Percentiles rank a stretch among this genome's conserved stretches.
Evolutionary conservation across 805 yeast species (phyloP).

Genomic region (Candida parachauliodes): DNA sequence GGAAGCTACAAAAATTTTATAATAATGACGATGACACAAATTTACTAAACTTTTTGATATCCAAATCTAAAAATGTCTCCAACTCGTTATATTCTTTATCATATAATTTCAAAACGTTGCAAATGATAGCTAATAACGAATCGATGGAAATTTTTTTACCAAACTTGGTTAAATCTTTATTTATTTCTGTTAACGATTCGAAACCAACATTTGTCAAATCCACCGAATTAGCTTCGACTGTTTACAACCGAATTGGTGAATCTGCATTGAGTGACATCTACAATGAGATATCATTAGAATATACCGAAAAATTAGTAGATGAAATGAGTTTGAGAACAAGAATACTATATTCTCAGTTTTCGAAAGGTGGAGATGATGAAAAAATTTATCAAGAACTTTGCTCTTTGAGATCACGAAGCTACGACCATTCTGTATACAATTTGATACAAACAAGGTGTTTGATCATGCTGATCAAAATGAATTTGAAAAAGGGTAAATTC

Average conservation of each 20-base stretch:
- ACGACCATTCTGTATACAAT: conserved; percentile 39
- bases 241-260: conserved; percentile 54
- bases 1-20: conserved; percentile 44
- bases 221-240: conserved; percentile 42
- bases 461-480: conserved; percentile 33
- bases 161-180: conserved; percentile 54
- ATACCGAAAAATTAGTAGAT: conserved; percentile 40
- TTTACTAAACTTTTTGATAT: conserved; percentile 57
- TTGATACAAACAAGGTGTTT: conserved; percentile 38
- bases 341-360: conserved; percentile 32
- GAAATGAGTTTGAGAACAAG: conserved; percentile 37
- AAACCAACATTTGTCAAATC: conserved; percentile 42
- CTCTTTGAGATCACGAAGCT: conserved; percentile 20
- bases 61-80: conserved; percentile 50
- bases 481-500: conserved; percentile 37
- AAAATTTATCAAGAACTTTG: conserved; percentile 34
- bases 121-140: conserved; percentile 54
- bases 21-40: conserved; percentile 52
- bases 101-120: conserved; percentile 61
- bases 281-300: conserved; percentile 42
- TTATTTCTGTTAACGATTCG: conserved; percentile 50
- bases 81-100: conserved; percentile 54
- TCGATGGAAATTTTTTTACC: conserved; percentile 46
- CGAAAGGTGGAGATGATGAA: conserved; percentile 37
- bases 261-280: conserved; percentile 45